phyloP scores from a whole-genome alignment of 2,329 filamentous ascomycete species.

The Alternaria hordeiaustralica region DNA sequence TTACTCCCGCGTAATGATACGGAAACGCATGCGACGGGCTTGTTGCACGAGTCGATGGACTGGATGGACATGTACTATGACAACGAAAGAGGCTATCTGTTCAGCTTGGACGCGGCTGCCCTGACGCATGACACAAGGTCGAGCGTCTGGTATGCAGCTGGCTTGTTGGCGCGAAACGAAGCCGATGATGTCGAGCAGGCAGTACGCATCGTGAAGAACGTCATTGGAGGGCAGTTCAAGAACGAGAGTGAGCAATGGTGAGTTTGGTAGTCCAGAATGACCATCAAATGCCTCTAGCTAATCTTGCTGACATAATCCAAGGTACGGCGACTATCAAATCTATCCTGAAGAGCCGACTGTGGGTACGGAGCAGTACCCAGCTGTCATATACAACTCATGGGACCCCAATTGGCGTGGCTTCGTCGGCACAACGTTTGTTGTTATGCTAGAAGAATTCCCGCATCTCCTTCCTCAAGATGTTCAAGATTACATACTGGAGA shows the following conservation, averaged over 20 bases:
- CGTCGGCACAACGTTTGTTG: slow-evolving; percentile 64
- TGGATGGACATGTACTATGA: slow-evolving; percentile 66
- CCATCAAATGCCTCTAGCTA: not conserved
- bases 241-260: slow-evolving; percentile 63
- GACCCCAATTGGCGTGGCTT: slow-evolving; percentile 72
- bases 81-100: slow-evolving; percentile 59
- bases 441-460: slow-evolving; percentile 65
- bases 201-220: slow-evolving; percentile 60
- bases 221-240: slow-evolving; percentile 62
- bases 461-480: slow-evolving; percentile 53
- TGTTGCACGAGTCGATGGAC: slow-evolving; percentile 57
- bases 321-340: slow-evolving; percentile 61
- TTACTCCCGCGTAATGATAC: slow-evolving; percentile 25
- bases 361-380: slow-evolving; percentile 58
- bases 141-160: slow-evolving; percentile 66
- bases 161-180: slow-evolving; percentile 63
- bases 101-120: slow-evolving; percentile 56
- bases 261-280: slow-evolving; percentile 7
- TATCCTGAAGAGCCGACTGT: slow-evolving; percentile 65
- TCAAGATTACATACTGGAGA: slow-evolving; percentile 58
- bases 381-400: slow-evolving; percentile 63
- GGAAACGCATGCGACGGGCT: slow-evolving; percentile 16
- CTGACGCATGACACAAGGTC: slow-evolving; percentile 64
- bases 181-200: slow-evolving; percentile 59
- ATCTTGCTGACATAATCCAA: slow-evolving; percentile 1